Evolutionary conservation across 768 basidiomycete species (phyloP).

Genomic region (Leccinum obscurum): DNA sequence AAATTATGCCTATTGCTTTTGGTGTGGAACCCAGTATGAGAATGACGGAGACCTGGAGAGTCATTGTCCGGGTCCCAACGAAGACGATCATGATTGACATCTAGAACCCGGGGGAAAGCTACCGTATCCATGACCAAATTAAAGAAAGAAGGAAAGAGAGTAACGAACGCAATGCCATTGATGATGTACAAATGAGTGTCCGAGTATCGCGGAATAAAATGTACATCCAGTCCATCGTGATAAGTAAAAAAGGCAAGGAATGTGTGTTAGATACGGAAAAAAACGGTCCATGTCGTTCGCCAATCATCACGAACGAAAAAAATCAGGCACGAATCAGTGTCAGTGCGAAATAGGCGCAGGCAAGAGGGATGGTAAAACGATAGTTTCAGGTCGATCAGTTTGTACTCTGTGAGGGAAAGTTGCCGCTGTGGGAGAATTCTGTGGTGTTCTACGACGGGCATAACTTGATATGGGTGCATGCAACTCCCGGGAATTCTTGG

Average conservation of each 20-base stretch:
- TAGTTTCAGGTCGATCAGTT: conserved; percentile 32
- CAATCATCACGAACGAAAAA: not conserved
- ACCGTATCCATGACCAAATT: not conserved
- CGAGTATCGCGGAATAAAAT: conserved; percentile 19
- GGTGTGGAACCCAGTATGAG: conserved; percentile 81
- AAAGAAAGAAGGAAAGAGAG: not conserved
- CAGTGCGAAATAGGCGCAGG: conserved; percentile 27
- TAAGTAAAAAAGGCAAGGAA: conserved; percentile 14
- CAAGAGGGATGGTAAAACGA: conserved; percentile 61
- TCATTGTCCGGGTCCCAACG: conserved; percentile 73
- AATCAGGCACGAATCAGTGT: conserved; percentile 2
- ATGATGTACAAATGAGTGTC: conserved; percentile 34
- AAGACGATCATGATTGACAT: conserved; percentile 78
- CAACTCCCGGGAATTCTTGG: conserved; percentile 53
- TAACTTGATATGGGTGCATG: conserved; percentile 76
- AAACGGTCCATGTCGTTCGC: not conserved
- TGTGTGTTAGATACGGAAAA: conserved; percentile 7
- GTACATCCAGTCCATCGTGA: conserved; percentile 21
- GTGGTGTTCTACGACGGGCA: conserved; percentile 77
- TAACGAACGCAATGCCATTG: conserved; percentile 25
- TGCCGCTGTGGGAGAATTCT: conserved; percentile 67
- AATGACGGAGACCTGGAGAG: conserved; percentile 55
- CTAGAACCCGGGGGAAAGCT: not conserved
- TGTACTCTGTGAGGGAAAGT: conserved; percentile 48
- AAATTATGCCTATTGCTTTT: conserved; percentile 78